phyloP scores from a whole-genome alignment of 805 yeast genomes.

The Yarrowia bubula region DNA sequence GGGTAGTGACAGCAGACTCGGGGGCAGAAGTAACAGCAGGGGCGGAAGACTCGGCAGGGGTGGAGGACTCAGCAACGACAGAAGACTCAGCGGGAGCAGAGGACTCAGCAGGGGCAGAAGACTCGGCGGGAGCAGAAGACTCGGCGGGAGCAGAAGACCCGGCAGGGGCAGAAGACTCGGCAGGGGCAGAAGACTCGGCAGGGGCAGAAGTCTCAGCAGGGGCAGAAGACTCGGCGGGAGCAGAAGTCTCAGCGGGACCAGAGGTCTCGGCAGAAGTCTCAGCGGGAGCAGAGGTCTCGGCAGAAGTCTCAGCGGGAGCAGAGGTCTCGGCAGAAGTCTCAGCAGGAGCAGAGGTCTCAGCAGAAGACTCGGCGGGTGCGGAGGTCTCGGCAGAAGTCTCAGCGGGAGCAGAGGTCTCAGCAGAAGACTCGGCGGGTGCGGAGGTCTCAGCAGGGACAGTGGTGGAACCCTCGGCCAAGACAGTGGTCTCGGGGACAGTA shows the following conservation, averaged over 20 bases:
- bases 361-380: background rate
- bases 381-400: background rate
- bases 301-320: background rate
- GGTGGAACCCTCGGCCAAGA: background rate
- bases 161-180: background rate
- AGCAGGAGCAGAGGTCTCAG: background rate
- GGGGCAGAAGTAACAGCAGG: background rate
- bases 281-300: background rate
- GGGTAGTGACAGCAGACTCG: background rate
- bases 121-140: background rate
- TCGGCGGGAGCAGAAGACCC: background rate
- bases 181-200: background rate
- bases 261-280: background rate
- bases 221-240: background rate
- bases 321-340: background rate
- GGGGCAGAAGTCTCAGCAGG: background rate
- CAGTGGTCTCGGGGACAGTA: background rate
- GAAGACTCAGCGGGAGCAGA: background rate
- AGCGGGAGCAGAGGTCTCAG: background rate
- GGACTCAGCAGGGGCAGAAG: background rate
- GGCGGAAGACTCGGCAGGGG: background rate
- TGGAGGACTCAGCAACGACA: background rate
- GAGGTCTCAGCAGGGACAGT: background rate
- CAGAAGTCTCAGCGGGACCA: background rate
- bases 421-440: background rate